Base-by-base conservation (phyloP, 257 asterid genomes). In the Linaria vulgaris region DNA sequence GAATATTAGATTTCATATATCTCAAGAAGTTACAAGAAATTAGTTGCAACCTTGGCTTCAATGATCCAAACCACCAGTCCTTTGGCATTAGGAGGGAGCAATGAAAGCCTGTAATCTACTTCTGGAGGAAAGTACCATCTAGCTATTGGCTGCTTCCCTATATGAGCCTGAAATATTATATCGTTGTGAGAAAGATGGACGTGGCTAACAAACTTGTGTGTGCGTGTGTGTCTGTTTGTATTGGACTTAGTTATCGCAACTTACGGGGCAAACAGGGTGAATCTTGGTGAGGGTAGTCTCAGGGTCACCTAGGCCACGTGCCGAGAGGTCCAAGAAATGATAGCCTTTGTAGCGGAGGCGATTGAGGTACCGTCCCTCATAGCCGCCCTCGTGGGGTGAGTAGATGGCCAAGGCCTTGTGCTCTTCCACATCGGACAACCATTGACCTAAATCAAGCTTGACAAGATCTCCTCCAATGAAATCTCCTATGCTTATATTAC, bases 111-210 rank as follows among this genome's bases (percentile, higher is more conserved):
- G 27, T 85, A 87, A 72, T 90, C 97, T 43, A 90, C 94, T 76
- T 90, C 97, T 0, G 97, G 97, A 16, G 97, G 96, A 55, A 81
- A 87, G 75, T 87, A 87, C 97, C 96, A 90, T 70, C 97, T 82
- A 1, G 96, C 95, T 53, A 90, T 90, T 12, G 96, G 97, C 46
- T 85, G 96, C 85, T 90, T 90, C 27, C 97, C 97, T 1, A 90
- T 45, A 49, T 90, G 95, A 67, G 97, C 80, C 97, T 90, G 77
- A 70, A 73, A 62, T 21, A 12, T 27, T 13, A 16, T 43, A 17
- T 52, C 41, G 5, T 1, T 34, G 41, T 34, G 41, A 34, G 41
- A 43, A 23, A 13, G 34, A 43, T 0, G 13, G 14, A 34, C 41
- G 9, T 34, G 9, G 5, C 41, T 3, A 4, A 34, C 10, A 3